Percentiles rank a stretch among this genome's conserved stretches.
These are phyloP conservation scores for Kazachstania bromeliacearum DNA, from an alignment of 805 yeast species.

Conservation along the genomic window DNA sequence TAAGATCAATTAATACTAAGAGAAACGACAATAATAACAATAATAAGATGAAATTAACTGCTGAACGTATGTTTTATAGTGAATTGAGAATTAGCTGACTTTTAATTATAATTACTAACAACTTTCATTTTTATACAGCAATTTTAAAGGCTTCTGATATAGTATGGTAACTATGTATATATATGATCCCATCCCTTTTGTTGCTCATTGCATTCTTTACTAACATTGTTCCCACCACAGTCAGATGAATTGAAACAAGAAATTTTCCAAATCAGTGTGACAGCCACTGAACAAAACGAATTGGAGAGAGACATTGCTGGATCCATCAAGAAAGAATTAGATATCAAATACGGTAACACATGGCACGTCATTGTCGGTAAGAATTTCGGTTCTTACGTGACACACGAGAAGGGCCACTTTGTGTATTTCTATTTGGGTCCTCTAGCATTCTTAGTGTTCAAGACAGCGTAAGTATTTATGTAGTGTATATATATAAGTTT, in stretches of 20 bases:
- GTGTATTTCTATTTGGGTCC: slow-evolving; percentile 63
- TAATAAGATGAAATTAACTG: too few relatives aligned
- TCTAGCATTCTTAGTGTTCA: slow-evolving; percentile 59
- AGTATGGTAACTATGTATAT: slow-evolving; percentile 13
- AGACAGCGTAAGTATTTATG: slow-evolving; percentile 42
- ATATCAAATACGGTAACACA: slow-evolving; percentile 52
- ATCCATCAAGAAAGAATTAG: slow-evolving; percentile 53
- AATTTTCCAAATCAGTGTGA: slow-evolving; percentile 17
- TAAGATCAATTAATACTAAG: too few relatives aligned
- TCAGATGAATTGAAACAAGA: slow-evolving; percentile 25
- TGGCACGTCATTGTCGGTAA: slow-evolving; percentile 82
- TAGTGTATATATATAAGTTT: too few relatives aligned
- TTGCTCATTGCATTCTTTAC: too few relatives aligned
- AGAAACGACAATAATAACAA: too few relatives aligned
- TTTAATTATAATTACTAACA: too few relatives aligned
- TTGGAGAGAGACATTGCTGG: slow-evolving; percentile 50
- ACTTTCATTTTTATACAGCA: not conserved
- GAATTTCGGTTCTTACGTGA: slow-evolving; percentile 69
- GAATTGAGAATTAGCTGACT: too few relatives aligned
- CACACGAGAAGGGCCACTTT: slow-evolving; percentile 69
- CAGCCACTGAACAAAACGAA: slow-evolving; percentile 17
- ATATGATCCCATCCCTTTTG: not conserved
- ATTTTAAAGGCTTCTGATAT: slow-evolving; percentile 27
- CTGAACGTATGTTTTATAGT: too few relatives aligned
- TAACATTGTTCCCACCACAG: too few relatives aligned